These are phyloP conservation scores for Alloteropsis semialata DNA, from an alignment of 176 grass and related monocot species.

Conservation along the genomic window DNA sequence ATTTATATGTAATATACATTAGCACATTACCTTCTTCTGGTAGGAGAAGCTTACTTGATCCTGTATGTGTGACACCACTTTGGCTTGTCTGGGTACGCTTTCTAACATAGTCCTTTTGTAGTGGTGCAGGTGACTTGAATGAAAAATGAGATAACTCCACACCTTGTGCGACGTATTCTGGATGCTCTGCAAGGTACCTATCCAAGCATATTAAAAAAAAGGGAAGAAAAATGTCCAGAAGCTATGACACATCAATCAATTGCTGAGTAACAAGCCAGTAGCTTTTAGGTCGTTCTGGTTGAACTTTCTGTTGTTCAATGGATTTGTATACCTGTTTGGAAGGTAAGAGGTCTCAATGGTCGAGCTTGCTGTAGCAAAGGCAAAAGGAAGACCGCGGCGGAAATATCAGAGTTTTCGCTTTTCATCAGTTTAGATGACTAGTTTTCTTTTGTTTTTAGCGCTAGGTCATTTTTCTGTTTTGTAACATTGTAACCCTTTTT, in stretches of 20 bases:
- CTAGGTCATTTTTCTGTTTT: no score
- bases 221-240: not conserved
- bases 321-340: no score
- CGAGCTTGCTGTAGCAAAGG: no score
- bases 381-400: no score
- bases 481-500: no score
- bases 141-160: conserved; percentile 42
- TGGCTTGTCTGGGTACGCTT: not conserved
- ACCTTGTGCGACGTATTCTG: conserved; percentile 4
- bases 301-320: no score
- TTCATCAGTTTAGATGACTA: no score
- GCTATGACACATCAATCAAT: not conserved
- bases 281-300: no score
- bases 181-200: conserved; percentile 48
- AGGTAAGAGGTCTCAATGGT: no score
- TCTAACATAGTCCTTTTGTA: conserved; percentile 34
- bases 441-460: no score
- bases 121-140: conserved; percentile 42
- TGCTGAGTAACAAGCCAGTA: not conserved
- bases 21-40: conserved; percentile 6
- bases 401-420: no score
- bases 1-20: not conserved
- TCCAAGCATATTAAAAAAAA: no score
- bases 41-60: not conserved
- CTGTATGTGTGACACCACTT: not conserved